Base-by-base conservation (phyloP, 192 early-diverging fungal species). In the Umbelopsis vinacea region DNA sequence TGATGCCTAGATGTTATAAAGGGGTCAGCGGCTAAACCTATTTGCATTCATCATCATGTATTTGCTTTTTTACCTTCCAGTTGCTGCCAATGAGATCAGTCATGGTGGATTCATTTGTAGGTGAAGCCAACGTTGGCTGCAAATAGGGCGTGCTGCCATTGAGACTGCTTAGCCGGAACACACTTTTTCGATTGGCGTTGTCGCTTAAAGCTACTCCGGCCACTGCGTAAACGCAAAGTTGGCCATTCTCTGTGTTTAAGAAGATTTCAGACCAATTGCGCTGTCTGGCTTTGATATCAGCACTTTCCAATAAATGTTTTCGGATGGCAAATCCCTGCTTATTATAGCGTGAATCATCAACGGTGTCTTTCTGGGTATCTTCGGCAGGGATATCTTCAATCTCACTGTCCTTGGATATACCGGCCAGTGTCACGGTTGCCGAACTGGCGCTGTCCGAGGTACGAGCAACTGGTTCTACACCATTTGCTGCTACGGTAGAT, bases 221-320 rank as follows among this genome's bases (percentile, higher is more conserved):
- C 3, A 63, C 57, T n/a, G 26, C 23, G 33, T 63, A 63, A 17
- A 14, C 19, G 26, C 57, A 37, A 63, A 98, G 82, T 24, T 93
- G 90, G 14, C 93, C 90, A 50, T 92, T 82, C 37, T 90, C 89
- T 17, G 90, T 81, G 0, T 93, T 82, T 14, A 92, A 86, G 21
- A 91, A 89, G 60, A 91, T 86, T 21, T 96, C 94, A 66, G 83
- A 83, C 96, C 96, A 97, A n/a, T 86, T 85, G 17, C 95, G 90
- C 78, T 96, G 85, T 46, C 90, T 90, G 12, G 93, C 92, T 81
- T 92, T 94, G 57, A 91, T 88, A 57, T 88, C 91, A 0, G 85
- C 85, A 15, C 86, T 80, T 69, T 94, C 94, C 75, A 90, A 86
- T 57, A 93, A 74, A 78, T 96, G 93, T 80, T 98, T 98, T 48